Conservation (phyloP, 1,139 yeast species). For the Hemisphaericaspora xylofermentans region DNA sequence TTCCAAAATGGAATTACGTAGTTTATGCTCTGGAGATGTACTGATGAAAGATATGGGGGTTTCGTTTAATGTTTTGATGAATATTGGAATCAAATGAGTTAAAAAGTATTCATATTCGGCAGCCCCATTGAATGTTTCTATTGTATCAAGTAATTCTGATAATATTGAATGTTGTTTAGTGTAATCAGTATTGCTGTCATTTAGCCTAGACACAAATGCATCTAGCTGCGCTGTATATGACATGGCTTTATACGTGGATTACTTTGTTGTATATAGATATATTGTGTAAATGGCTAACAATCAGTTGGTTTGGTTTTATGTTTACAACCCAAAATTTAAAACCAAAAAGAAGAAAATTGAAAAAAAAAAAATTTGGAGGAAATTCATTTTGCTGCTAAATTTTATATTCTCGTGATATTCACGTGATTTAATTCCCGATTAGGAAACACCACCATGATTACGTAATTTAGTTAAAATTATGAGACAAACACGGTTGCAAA, state of each 20-base stretch:
- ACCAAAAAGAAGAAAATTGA: not conserved
- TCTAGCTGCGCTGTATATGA: slow-evolving; percentile 54
- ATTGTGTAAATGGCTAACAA: no score
- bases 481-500: no score
- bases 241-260: slow-evolving; percentile 23
- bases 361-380: not conserved
- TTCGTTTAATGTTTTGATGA: slow-evolving; percentile 56
- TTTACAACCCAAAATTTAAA: not conserved
- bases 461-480: no score
- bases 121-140: slow-evolving; percentile 79
- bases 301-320: no score
- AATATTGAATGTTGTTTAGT: slow-evolving; percentile 63
- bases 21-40: slow-evolving; percentile 66
- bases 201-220: slow-evolving; percentile 58
- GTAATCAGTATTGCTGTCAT: slow-evolving; percentile 52
- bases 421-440: not conserved
- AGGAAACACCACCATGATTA: not conserved
- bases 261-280: no score
- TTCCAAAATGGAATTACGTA: slow-evolving; percentile 75
- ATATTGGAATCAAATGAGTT: slow-evolving; percentile 59
- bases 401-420: not conserved
- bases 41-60: slow-evolving; percentile 73
- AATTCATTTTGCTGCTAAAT: not conserved
- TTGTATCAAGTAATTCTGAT: slow-evolving; percentile 80
- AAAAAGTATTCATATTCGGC: slow-evolving; percentile 75